Evolutionary conservation across 2,329 filamentous ascomycete species (phyloP).

Genomic region (Reticulascus tulasneorum): DNA sequence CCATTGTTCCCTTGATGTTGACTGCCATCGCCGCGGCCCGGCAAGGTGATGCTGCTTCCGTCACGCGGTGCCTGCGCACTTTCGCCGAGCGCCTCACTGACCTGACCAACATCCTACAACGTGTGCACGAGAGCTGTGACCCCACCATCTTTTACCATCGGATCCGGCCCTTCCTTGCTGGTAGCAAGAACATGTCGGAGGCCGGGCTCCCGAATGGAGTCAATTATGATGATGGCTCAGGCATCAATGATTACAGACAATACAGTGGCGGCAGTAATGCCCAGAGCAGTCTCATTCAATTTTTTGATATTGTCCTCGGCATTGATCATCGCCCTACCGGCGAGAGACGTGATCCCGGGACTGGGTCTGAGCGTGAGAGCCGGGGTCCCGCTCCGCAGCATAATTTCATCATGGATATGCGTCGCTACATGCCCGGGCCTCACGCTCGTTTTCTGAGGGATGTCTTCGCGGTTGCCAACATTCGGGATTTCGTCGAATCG

Average conservation of each 20-base stretch:
- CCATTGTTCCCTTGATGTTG: constrained; percentile 85
- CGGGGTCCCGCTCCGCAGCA: constrained; percentile 45
- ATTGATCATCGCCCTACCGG: constrained; percentile 90
- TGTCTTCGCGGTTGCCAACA: constrained; percentile 75
- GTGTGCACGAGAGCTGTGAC: constrained; percentile 95
- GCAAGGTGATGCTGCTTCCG: constrained; percentile 62
- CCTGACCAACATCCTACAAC: constrained; percentile 70
- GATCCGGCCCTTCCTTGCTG: constrained; percentile 92
- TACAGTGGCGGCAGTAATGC: constrained; percentile 95
- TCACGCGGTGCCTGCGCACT: constrained; percentile 70
- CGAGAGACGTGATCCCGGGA: constrained; percentile 49
- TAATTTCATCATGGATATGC: constrained; percentile 97
- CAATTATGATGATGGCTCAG: constrained; percentile 77
- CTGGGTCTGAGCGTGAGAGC: constrained; percentile 42
- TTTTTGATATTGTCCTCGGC: constrained; percentile 89
- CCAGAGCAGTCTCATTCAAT: constrained; percentile 94
- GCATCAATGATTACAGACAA: constrained; percentile 67
- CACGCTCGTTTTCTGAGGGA: constrained; percentile 87
- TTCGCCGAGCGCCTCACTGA: constrained; percentile 90
- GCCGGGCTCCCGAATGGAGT: constrained; percentile 86
- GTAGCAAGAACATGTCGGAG: constrained; percentile 96
- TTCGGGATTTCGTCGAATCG: constrained; percentile 73
- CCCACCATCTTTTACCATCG: constrained; percentile 93
- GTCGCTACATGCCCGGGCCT: constrained; percentile 90
- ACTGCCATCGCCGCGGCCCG: constrained; percentile 79